These are phyloP conservation scores for Berberis vulgaris DNA, from an alignment of 164 flowering plant species.

Conservation along the genomic window DNA sequence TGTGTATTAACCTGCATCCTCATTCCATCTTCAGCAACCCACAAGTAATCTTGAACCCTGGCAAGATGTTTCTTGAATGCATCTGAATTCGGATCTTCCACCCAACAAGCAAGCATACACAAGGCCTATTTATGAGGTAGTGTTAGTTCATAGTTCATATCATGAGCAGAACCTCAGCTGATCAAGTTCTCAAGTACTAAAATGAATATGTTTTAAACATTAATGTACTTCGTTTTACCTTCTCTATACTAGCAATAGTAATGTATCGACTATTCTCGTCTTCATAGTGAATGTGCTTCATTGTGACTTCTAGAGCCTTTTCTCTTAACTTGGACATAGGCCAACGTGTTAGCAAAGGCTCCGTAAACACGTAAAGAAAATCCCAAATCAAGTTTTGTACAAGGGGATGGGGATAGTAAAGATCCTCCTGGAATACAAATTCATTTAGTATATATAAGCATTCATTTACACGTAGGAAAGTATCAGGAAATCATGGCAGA, in stretches of 20 bases:
- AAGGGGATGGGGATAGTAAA: slow-evolving; percentile 29
- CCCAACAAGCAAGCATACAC: too few relatives aligned
- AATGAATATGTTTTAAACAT: too few relatives aligned
- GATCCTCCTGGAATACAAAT: slow-evolving; percentile 25
- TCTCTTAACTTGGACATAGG: slow-evolving; percentile 25
- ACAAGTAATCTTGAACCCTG: too few relatives aligned
- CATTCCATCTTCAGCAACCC: too few relatives aligned
- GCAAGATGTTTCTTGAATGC: too few relatives aligned
- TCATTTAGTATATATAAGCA: not conserved
- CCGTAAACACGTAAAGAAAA: slow-evolving; percentile 17
- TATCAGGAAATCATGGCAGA: not conserved
- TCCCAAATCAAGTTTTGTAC: slow-evolving; percentile 30
- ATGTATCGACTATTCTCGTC: slow-evolving; percentile 29
- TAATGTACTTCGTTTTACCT: slow-evolving; percentile 12
- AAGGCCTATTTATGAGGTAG: too few relatives aligned
- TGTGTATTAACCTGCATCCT: too few relatives aligned
- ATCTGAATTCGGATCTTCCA: too few relatives aligned
- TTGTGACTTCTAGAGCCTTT: slow-evolving; percentile 19
- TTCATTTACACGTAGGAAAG: not conserved
- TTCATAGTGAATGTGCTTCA: slow-evolving; percentile 30
- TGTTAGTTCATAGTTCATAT: too few relatives aligned
- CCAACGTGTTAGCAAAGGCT: slow-evolving; percentile 31
- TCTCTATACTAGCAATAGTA: slow-evolving; percentile 24
- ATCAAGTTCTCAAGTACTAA: too few relatives aligned
- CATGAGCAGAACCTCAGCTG: too few relatives aligned